Evolutionary conservation across 768 basidiomycete species (phyloP).

Genomic region (Kockovaella imperatae): DNA sequence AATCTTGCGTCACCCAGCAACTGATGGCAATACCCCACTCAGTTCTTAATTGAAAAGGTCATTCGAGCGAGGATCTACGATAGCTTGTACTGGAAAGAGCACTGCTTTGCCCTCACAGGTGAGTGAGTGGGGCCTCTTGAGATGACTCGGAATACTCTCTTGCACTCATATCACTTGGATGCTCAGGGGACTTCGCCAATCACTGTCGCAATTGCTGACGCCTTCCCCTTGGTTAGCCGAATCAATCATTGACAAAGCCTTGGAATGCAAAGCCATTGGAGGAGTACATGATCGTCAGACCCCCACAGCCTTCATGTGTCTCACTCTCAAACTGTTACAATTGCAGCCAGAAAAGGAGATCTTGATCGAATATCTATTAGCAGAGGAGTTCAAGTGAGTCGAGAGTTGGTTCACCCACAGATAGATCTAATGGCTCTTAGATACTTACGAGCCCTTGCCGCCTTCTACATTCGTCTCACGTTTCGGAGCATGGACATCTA

Average conservation of each 20-base stretch:
- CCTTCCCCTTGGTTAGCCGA: constrained; percentile 63
- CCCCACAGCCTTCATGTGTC: constrained; percentile 86
- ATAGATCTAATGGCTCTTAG: constrained; percentile 46
- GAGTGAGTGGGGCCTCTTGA: too few relatives aligned
- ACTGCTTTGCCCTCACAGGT: constrained; percentile 96
- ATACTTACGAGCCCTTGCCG: constrained; percentile 87
- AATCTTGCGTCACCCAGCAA: constrained; percentile 1
- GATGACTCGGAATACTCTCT: not conserved
- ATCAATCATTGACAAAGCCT: constrained; percentile 84
- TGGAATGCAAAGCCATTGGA: constrained; percentile 71
- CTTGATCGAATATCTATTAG: constrained; percentile 82
- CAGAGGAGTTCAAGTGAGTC: constrained; percentile 95
- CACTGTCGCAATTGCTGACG: not conserved
- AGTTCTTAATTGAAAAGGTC: constrained; percentile 93
- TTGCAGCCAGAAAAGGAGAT: constrained; percentile 98
- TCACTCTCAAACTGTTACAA: constrained; percentile 88
- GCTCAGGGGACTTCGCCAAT: not conserved
- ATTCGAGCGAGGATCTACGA: constrained; percentile 96
- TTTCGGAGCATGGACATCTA: constrained; percentile 85
- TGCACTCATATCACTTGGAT: constrained; percentile 1
- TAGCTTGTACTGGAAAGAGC: constrained; percentile 92
- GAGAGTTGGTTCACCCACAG: not conserved
- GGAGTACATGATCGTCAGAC: constrained; percentile 87
- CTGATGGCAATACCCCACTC: constrained; percentile 7
- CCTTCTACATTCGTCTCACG: constrained; percentile 89